Base-by-base conservation (phyloP, 352 stramenopile species). In the Sclerospora graminicola region DNA sequence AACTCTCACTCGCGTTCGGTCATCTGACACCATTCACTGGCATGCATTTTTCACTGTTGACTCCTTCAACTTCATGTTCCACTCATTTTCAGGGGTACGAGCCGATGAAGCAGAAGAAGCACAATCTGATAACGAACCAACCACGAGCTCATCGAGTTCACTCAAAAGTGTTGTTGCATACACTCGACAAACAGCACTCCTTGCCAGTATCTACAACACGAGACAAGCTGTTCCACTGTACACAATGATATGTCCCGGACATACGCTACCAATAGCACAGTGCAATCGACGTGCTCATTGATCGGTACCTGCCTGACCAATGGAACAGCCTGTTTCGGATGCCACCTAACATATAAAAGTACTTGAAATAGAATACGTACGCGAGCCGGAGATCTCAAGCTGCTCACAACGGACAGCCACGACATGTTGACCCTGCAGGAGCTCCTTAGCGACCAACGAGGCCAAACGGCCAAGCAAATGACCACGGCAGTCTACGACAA, bases 391-490 rank as follows among this genome's bases (percentile, higher is more conserved):
- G 71, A 99, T 96, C 61, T 96, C 84, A 57, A 99, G 91, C 66
- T 98, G 84, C 70, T 99, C 97, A 69, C 89, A 98, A 67, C 97
- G 84, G 40, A 99, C 96, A 61, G 97, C 89, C 21, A 99, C 93
- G 51, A 99, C 85, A 58, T 97, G 95, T 76, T 99, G 95, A 61
- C 97, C 97, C 64, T 94, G 84, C 53, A 99, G 84, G 35, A 99
- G 84, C 77, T 99, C 94, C 94, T 99, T 99, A 48, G 97, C 95
- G 38, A 99, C 92, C 51, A 99, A 79, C 72, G 91, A 98, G 40
- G 92, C 93, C 27, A 99, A 82, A 63, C 97, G 96, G 71, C 97
- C 97, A 36, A 99, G 69, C 55, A 99, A 73, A 83, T 99, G 97
- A 68, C 95, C 96, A 60, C 95, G 94, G 68, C 94, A 97, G 77